These are phyloP conservation scores for Penicillium verhagenii DNA, from an alignment of 495 filamentous ascomycete species.

Conservation along the genomic window DNA sequence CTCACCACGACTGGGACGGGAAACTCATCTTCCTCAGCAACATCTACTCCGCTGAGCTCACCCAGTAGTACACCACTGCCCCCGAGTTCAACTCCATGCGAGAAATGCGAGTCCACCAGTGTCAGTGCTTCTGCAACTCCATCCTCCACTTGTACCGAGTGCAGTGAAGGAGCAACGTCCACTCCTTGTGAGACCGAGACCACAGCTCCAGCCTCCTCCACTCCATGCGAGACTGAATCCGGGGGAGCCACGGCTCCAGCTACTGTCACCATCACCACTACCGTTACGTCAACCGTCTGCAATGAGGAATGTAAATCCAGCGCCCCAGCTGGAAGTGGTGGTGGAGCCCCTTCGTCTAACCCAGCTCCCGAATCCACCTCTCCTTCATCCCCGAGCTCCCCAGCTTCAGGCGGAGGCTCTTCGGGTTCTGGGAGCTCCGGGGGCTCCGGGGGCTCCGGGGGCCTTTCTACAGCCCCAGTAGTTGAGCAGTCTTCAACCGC, in stretches of 20 bases:
- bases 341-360: constrained; percentile 2
- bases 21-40: constrained; percentile 1
- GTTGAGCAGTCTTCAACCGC: too few relatives aligned
- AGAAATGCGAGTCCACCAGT: constrained; percentile 10
- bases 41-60: constrained; percentile 18
- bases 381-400: constrained; percentile 7
- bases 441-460: neutral
- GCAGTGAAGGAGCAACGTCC: constrained; percentile 1
- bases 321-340: neutral
- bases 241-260: constrained; percentile 1
- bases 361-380: constrained; percentile 4
- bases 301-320: constrained; percentile 19
- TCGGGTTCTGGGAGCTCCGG: neutral
- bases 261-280: constrained; percentile 19
- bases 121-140: constrained; percentile 7
- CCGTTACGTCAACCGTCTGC: constrained; percentile 22
- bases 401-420: neutral
- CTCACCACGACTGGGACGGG: constrained; percentile 3
- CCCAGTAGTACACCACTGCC: constrained; percentile 6
- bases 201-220: constrained; percentile 8
- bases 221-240: constrained; percentile 11
- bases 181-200: constrained; percentile 17
- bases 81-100: constrained; percentile 14
- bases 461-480: neutral
- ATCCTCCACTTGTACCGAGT: constrained; percentile 1